phyloP scores from a whole-genome alignment of 2,329 filamentous ascomycete genomes.

The Lasiodiplodia theobromae region DNA sequence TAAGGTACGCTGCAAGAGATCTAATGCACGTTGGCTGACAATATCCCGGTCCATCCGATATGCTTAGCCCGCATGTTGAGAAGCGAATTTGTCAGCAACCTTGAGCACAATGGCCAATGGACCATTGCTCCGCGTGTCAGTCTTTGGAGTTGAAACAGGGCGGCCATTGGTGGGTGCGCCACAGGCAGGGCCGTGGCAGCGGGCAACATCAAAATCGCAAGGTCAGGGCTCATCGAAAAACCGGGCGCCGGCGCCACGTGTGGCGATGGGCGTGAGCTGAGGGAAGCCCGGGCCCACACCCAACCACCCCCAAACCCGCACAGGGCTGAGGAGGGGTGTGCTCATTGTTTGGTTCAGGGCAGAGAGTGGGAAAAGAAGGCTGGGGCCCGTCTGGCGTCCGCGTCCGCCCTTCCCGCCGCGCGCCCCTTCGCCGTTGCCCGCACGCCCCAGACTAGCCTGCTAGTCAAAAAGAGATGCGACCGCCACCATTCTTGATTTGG shows the following conservation, averaged over 20 bases:
- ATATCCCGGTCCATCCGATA: background rate
- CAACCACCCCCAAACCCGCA: background rate
- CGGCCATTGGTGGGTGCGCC: background rate
- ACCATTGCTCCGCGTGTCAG: background rate
- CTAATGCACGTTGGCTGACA: background rate
- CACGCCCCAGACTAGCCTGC: background rate
- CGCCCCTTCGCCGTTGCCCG: background rate
- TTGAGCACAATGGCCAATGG: background rate
- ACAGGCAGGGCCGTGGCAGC: conserved; percentile 1
- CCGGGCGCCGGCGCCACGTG: conserved; percentile 5
- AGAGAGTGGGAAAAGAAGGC: background rate
- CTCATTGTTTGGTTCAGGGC: background rate
- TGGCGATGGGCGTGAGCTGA: conserved; percentile 6
- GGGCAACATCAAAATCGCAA: background rate
- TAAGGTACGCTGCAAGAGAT: background rate
- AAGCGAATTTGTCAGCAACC: background rate
- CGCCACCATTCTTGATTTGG: background rate
- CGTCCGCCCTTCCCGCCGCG: background rate
- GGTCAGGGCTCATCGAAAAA: conserved; percentile 2
- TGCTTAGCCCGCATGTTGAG: background rate
- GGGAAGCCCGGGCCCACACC: conserved; percentile 6
- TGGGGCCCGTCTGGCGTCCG: background rate
- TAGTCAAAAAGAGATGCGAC: background rate
- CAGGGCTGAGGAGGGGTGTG: conserved; percentile 5
- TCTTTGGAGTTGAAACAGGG: background rate